These are phyloP conservation scores for Lepidium campestre DNA, from an alignment of 441 rosid genomes.

Conservation along the genomic window DNA sequence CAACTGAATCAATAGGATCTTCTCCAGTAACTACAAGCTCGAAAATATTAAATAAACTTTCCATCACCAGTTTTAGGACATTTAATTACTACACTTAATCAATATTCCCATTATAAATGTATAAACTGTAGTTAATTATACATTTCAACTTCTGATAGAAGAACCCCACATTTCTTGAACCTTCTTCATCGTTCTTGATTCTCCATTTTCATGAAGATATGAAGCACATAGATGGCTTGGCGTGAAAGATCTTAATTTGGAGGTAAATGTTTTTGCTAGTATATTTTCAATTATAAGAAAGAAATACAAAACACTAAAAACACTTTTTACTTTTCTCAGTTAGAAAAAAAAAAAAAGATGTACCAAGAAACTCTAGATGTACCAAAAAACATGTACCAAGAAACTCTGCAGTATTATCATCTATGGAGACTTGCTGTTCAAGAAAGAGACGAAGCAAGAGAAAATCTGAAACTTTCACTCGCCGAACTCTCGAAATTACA, in stretches of 20 bases:
- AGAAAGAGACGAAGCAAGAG: conserved; percentile 14
- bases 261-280: not conserved
- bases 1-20: conserved; percentile 1
- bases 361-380: no score
- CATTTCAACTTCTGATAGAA: not conserved
- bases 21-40: not conserved
- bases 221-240: not conserved
- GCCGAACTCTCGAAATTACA: not conserved
- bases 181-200: not conserved
- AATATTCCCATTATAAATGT: not conserved
- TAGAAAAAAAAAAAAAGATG: no score
- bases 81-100: not conserved
- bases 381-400: no score
- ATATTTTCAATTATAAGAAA: not conserved
- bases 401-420: not conserved
- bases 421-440: conserved; percentile 5
- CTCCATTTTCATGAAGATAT: not conserved
- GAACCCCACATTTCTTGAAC: not conserved
- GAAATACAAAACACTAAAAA: no score
- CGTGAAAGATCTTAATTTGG: not conserved
- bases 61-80: not conserved
- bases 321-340: no score
- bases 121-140: not conserved
- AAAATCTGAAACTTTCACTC: not conserved
- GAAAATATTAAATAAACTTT: not conserved